Conservation (phyloP, 257 asterid genomes). For the Craterostigma plantagineum region DNA sequence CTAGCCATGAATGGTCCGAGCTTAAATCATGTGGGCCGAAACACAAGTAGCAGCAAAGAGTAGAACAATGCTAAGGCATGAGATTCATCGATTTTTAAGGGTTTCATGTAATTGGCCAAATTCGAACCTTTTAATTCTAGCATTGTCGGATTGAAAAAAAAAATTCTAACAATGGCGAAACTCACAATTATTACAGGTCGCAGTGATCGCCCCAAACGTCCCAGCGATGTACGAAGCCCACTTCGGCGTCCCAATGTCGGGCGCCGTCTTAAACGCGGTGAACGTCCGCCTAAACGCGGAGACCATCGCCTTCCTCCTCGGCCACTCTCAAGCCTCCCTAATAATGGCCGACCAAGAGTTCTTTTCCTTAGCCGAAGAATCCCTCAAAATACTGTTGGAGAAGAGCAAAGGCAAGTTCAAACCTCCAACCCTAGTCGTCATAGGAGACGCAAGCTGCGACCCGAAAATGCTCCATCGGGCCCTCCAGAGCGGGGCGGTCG, state of each 20-base stretch:
- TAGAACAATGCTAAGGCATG: too few relatives aligned
- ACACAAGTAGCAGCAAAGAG: too few relatives aligned
- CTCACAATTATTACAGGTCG: constrained; percentile 42
- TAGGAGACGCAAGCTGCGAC: constrained; percentile 62
- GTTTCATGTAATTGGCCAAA: too few relatives aligned
- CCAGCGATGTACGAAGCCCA: constrained; percentile 88
- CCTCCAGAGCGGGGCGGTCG: constrained; percentile 51
- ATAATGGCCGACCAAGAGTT: constrained; percentile 86
- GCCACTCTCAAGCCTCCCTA: constrained; percentile 57
- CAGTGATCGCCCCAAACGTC: constrained; percentile 82
- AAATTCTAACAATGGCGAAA: not conserved
- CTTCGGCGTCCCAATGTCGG: constrained; percentile 92
- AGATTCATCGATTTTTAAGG: too few relatives aligned
- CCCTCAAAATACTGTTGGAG: constrained; percentile 34
- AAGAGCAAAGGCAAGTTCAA: constrained; percentile 25
- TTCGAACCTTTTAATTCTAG: too few relatives aligned
- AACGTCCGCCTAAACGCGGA: constrained; percentile 71
- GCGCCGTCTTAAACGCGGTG: constrained; percentile 82
- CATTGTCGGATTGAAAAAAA: too few relatives aligned
- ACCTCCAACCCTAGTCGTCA: constrained; percentile 47
- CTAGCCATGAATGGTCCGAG: too few relatives aligned
- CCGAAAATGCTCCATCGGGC: constrained; percentile 44
- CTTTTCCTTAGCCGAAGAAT: constrained; percentile 56
- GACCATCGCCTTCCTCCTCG: constrained; percentile 66
- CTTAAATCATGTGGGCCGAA: too few relatives aligned